Base-by-base conservation (phyloP, 495 filamentous ascomycete genomes). In the Aspergillus asperescens region DNA sequence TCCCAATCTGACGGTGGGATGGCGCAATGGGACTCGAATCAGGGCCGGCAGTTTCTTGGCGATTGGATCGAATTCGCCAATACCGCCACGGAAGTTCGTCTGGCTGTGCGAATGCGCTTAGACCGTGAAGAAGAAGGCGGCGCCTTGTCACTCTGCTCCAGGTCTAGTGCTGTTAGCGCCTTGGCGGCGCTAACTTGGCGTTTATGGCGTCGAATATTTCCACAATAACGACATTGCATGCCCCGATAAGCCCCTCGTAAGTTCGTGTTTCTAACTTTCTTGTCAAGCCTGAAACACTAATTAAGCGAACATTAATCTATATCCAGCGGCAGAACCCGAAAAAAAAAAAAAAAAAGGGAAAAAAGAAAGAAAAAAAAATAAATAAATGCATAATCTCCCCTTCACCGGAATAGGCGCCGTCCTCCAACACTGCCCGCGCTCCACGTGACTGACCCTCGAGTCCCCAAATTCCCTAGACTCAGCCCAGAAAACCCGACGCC, bases 401-500 rank as follows among this genome's bases (percentile, higher is more conserved):
- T 23, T 29, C 47, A 89, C 54, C 79, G 81, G 51, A 90, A 87
- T 9, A 89, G 67, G 46, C 82, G 71, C 39, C 79, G 77, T 2
- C 86, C 84, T 40, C 80, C 70, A 32, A 64, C 66, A 55, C 60
- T 65, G 28, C 74, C 74, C 1, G 71, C 64, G 22, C 59, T 80
- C 55, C 81, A 81, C 34, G 80, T 79, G 23, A 79, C 73, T 0
- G 81, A 78, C 54, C 87, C 86, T 19, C 78, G 72, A 3, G 85
- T 82, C 35, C 77, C 83, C 28, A 83, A 68, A 51, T 86, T 81
- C 63, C 87, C 85, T 53, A 87, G 64, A 68, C 83, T 82, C 58
- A 90, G 64, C 49, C 87, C 86, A 1, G 83, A 84, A 40, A 90
- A 80, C 4, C 87, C 85, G 6, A 85, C 86, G 12, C 82, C 83